Evolutionary conservation across 805 yeast species (phyloP).

Genomic region (Candida silvicultrix): DNA sequence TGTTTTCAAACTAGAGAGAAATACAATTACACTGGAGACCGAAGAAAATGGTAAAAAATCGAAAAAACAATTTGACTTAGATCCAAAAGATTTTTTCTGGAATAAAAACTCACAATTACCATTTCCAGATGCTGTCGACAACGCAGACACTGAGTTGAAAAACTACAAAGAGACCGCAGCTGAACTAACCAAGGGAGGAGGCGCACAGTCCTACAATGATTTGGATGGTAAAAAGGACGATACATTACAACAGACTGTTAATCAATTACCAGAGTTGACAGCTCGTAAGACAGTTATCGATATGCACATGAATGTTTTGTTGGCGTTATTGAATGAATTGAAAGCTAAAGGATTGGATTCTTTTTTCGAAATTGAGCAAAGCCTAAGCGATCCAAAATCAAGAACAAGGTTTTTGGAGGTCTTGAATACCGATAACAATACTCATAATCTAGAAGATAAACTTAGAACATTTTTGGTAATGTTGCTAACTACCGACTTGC

Average conservation of each 20-base stretch:
- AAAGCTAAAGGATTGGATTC: constrained; percentile 86
- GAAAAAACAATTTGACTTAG: constrained; percentile 74
- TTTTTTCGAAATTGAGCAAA: constrained; percentile 92
- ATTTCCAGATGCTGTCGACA: constrained; percentile 98
- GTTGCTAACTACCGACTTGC: constrained; percentile 46
- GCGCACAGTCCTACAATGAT: constrained; percentile 64
- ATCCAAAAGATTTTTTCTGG: constrained; percentile 95
- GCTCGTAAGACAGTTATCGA: constrained; percentile 84
- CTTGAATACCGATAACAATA: constrained; percentile 40
- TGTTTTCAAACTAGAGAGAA: constrained; percentile 74
- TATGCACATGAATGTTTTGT: constrained; percentile 94
- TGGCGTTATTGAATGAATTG: constrained; percentile 73
- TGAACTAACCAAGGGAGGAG: constrained; percentile 72
- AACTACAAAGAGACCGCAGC: constrained; percentile 83
- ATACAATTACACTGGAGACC: constrained; percentile 63
- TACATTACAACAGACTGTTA: constrained; percentile 75
- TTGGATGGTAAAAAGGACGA: constrained; percentile 54
- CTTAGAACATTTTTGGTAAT: constrained; percentile 84
- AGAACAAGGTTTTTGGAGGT: constrained; percentile 55
- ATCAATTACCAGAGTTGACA: constrained; percentile 87
- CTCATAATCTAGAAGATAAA: constrained; percentile 71
- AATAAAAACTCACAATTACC: constrained; percentile 74
- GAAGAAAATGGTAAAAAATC: constrained; percentile 30
- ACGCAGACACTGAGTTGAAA: constrained; percentile 79
- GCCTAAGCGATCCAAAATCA: constrained; percentile 49